phyloP scores from a whole-genome alignment of 129 eudicot species.

The Pseudognaphalium luteoalbum region DNA sequence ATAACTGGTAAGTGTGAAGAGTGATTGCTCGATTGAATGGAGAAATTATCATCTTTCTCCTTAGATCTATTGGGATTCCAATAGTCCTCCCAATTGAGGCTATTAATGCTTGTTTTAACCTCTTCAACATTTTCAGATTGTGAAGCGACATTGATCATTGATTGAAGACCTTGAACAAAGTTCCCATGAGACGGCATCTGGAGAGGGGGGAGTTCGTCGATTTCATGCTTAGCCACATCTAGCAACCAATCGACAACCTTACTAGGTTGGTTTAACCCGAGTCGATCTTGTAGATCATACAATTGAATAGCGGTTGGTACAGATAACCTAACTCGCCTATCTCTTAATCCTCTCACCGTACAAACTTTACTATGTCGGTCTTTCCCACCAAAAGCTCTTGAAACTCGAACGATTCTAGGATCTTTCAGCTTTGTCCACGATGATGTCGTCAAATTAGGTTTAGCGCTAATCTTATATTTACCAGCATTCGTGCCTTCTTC shows the following conservation, averaged over 20 bases:
- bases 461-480: constrained; percentile 17
- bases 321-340: constrained; percentile 77
- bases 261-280: constrained; percentile 88
- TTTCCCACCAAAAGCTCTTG: constrained; percentile 86
- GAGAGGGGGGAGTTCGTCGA: constrained; percentile 84
- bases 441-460: constrained; percentile 37
- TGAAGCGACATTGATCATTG: constrained; percentile 34
- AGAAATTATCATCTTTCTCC: constrained; percentile 42
- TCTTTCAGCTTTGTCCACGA: constrained; percentile 83
- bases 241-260: constrained; percentile 93
- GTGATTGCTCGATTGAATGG: constrained; percentile 34
- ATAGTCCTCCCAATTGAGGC: constrained; percentile 41
- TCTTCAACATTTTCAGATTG: constrained; percentile 29
- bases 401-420: constrained; percentile 85
- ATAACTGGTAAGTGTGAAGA: constrained; percentile 34
- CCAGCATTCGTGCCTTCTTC: constrained; percentile 37
- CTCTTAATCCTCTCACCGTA: constrained; percentile 86
- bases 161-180: constrained; percentile 39
- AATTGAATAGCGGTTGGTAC: constrained; percentile 86
- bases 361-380: constrained; percentile 94
- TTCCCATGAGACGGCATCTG: constrained; percentile 55
- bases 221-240: constrained; percentile 68
- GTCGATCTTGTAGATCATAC: constrained; percentile 88
- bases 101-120: constrained; percentile 9
- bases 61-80: constrained; percentile 34